phyloP scores from a whole-genome alignment of 2,329 filamentous ascomycete species.

The Cordyceps cateniannulata region DNA sequence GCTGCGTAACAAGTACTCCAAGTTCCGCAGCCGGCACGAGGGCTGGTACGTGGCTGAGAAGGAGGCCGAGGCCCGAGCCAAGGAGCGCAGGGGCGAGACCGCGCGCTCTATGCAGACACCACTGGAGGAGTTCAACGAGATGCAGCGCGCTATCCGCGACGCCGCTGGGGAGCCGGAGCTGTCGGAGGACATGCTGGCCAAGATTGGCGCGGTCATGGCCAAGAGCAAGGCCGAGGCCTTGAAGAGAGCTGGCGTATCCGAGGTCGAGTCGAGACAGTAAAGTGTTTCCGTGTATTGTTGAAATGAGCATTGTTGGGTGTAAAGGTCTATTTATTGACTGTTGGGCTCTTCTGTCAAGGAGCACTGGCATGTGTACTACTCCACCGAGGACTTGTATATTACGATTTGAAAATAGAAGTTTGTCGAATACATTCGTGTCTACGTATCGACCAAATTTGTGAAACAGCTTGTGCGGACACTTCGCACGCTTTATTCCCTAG shows the following conservation, averaged over 20 bases:
- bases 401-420: conserved; percentile 11
- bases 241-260: conserved; percentile 31
- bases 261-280: conserved; percentile 19
- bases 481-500: too few species aligned
- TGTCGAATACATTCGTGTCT: not conserved
- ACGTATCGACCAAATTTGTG: not conserved
- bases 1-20: conserved; percentile 74
- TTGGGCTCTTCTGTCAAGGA: not conserved
- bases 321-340: not conserved
- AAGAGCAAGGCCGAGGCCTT: conserved; percentile 39
- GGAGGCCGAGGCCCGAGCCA: conserved; percentile 48
- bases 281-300: not conserved
- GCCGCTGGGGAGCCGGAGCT: conserved; percentile 50
- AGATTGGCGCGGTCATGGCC: conserved; percentile 56
- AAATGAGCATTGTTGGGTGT: not conserved
- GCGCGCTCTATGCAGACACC: conserved; percentile 44
- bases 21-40: conserved; percentile 76
- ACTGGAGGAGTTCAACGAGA: conserved; percentile 52
- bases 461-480: not conserved
- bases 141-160: conserved; percentile 44
- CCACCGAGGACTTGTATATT: conserved; percentile 8
- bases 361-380: conserved; percentile 9
- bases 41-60: conserved; percentile 62
- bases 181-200: conserved; percentile 52
- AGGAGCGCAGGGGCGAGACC: conserved; percentile 29